Percentiles rank a stretch among this genome's conserved stretches.
These are phyloP conservation scores for Auriscalpium orientale DNA, from an alignment of 768 basidiomycete species.

Conservation along the genomic window DNA sequence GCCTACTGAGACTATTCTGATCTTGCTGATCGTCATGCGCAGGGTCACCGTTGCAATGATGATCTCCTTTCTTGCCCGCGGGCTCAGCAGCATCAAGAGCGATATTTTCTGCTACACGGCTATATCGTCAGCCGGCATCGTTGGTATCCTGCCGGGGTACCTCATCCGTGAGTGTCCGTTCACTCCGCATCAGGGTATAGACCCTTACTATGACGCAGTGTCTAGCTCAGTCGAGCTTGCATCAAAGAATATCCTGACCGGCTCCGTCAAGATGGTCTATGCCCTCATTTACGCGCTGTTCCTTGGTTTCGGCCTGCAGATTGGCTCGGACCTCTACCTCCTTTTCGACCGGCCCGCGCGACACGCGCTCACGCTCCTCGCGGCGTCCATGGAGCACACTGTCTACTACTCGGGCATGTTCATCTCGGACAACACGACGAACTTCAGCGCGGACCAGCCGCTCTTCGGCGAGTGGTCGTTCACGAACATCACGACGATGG, in stretches of 20 bases:
- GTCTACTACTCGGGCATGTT: conserved; percentile 56
- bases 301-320: conserved; percentile 75
- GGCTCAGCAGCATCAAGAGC: conserved; percentile 65
- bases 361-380: conserved; percentile 42
- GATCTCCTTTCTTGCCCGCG: conserved; percentile 74
- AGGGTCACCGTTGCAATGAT: conserved; percentile 78
- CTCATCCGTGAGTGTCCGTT: conserved; percentile 49
- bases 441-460: conserved; percentile 32
- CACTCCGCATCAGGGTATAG: background rate
- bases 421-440: conserved; percentile 43
- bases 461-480: conserved; percentile 60
- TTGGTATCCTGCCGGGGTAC: conserved; percentile 84
- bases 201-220: conserved; percentile 35
- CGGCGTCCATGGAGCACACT: conserved; percentile 40
- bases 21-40: background rate
- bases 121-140: conserved; percentile 78
- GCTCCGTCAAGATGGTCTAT: conserved; percentile 80
- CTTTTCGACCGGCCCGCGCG: conserved; percentile 54
- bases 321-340: conserved; percentile 73
- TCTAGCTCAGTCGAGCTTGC: conserved; percentile 76
- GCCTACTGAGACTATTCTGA: background rate
- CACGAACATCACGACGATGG: conserved; percentile 41
- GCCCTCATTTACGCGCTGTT: conserved; percentile 78
- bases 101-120: conserved; percentile 85
- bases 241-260: conserved; percentile 74